Evolutionary conservation across 1,284 basidiomycete species (phyloP).

Genomic region (Singerocomus inundabilis): DNA sequence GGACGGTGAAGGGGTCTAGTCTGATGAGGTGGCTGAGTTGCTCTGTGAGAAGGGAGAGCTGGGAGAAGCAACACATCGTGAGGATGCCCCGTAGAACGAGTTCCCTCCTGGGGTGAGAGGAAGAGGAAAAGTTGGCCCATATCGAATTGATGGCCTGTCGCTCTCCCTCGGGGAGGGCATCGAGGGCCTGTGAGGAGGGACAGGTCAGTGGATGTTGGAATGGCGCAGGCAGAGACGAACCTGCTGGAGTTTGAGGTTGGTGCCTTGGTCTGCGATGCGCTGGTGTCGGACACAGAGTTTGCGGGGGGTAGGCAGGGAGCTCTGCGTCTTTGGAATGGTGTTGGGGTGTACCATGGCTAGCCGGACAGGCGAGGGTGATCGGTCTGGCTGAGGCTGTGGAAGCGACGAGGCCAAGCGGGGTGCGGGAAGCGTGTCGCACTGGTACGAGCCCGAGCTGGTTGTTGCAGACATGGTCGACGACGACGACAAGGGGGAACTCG

Average conservation of each 20-base stretch:
- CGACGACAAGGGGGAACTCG: neutral
- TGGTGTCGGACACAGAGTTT: slow-evolving; percentile 92
- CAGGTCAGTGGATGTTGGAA: neutral
- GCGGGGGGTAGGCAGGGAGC: slow-evolving; percentile 40
- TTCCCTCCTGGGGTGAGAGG: slow-evolving; percentile 85
- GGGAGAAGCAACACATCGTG: slow-evolving; percentile 99
- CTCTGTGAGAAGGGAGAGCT: slow-evolving; percentile 95
- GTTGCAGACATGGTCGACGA: slow-evolving; percentile 20
- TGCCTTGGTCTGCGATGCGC: slow-evolving; percentile 96
- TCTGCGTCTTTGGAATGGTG: neutral
- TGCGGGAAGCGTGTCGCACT: slow-evolving; percentile 73
- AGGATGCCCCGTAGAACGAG: slow-evolving; percentile 96
- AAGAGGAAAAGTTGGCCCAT: slow-evolving; percentile 97
- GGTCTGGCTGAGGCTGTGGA: neutral
- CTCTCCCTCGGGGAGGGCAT: slow-evolving; percentile 87
- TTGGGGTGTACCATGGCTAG: neutral
- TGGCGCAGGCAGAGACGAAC: slow-evolving; percentile 42
- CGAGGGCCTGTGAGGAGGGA: slow-evolving; percentile 69
- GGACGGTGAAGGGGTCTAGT: slow-evolving; percentile 90
- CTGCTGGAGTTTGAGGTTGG: slow-evolving; percentile 89
- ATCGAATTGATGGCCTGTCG: slow-evolving; percentile 88
- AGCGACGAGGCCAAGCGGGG: slow-evolving; percentile 44
- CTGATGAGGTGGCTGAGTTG: slow-evolving; percentile 90
- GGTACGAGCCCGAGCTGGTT: slow-evolving; percentile 36
- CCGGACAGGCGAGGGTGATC: slow-evolving; percentile 21